Evolutionary conservation across 1,139 yeast species (phyloP), one percentile per base, ranked within the genome.

Genomic region (Pneumocystis jirovecii): DNA sequence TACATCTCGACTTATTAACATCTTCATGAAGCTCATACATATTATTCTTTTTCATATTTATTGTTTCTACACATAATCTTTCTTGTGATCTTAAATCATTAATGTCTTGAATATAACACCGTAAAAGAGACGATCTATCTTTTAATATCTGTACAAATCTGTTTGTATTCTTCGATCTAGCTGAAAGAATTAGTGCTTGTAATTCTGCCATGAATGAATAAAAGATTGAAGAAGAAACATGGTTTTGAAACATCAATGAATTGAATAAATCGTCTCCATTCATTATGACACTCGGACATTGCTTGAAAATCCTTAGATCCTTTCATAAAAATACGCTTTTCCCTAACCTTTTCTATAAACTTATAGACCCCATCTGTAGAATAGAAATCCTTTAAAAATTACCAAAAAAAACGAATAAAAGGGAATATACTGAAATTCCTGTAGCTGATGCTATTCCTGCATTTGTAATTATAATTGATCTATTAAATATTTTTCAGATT

Each of bases 31-130:
- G 77, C 40, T 59, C 64, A 29, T 66, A 44, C 4, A 69, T 69
- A 44, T 44, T 44, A 19, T 44, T 44, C 5, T 44, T 44, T 19
- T 44, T 44, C 1, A 8, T 10, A 4, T 44, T 10, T 7, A 17
- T 19, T 19, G 56, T 42, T n/a, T 42, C 19, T n/a, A n/a, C 6
- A 21, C 15, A 19, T 21, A 44, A 6, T 1, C 75, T 78, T n/a
- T 68, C 78, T 69, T 71, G 72, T 10, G 70, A 76, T 70, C 87
- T 95, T 65, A 86, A 81, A 1, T 91, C 90, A 67, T 78, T 81
- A 62, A 87, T 87, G 72, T 87, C 87, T 70, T 87, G 95, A 2
- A 95, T 87, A 74, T 87, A 93, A 75, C 97, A 89, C 66, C 96
- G 79, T 66, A 90, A 75, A 63, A 91, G 79, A 74, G 86, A 87